Percentiles rank a stretch among this genome's conserved stretches.
Evolutionary conservation across 192 early-diverging fungal genomes (phyloP).

Genomic region (Linnemannia zychae): DNA sequence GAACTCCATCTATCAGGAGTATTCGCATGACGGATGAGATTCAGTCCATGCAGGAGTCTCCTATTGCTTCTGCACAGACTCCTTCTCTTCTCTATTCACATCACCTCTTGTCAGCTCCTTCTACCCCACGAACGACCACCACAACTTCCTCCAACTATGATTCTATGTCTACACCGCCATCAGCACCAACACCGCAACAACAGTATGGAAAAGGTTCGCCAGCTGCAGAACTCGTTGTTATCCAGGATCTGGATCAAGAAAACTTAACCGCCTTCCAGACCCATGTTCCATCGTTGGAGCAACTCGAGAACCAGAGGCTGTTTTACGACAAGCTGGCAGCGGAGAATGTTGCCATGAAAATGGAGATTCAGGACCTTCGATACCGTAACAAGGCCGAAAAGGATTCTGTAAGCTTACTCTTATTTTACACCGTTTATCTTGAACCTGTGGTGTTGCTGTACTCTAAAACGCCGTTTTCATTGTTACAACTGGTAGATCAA

Average conservation of each 20-base stretch:
- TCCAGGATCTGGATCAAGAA: constrained; percentile 11
- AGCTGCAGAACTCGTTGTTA: not conserved
- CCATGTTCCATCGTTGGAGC: constrained; percentile 2
- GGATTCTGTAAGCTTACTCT: constrained; percentile 31
- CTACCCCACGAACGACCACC: not conserved
- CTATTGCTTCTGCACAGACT: not conserved
- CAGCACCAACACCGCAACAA: not conserved
- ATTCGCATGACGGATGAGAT: constrained; percentile 7
- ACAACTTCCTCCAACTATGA: not conserved
- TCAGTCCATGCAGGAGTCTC: constrained; percentile 1
- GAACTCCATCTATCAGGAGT: not conserved
- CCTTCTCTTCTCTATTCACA: not conserved
- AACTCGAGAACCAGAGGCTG: constrained; percentile 17
- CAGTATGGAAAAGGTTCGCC: not conserved
- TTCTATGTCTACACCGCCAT: not conserved
- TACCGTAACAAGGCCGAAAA: constrained; percentile 34
- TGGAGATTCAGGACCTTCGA: constrained; percentile 34
- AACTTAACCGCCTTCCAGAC: not conserved
- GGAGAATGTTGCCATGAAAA: constrained; percentile 42
- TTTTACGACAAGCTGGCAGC: constrained; percentile 36
- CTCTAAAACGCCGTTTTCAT: not conserved
- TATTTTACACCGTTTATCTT: not conserved
- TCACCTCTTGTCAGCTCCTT: not conserved
- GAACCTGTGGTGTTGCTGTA: no score
- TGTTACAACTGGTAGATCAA: constrained; percentile 29